Conservation (phyloP, 2,329 filamentous ascomycete species). For the Pseudogymnoascus destructans region DNA sequence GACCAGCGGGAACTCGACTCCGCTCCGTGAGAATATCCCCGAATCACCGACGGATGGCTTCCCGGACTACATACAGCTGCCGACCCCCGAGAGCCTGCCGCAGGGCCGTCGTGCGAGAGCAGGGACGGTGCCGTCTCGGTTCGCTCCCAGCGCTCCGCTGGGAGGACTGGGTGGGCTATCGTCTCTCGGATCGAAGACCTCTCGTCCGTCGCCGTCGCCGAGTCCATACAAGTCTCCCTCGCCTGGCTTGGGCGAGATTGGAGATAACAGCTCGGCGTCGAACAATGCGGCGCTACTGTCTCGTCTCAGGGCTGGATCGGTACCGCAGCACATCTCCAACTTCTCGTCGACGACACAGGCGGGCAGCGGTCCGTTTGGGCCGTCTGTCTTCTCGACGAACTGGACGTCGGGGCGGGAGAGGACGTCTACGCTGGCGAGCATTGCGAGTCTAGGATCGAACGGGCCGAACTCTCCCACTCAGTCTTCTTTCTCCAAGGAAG, state of each 20-base stretch:
- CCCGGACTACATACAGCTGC: slow-evolving; percentile 69
- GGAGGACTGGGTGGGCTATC: slow-evolving; percentile 37
- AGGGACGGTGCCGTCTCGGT: slow-evolving; percentile 89
- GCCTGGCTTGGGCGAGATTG: slow-evolving; percentile 37
- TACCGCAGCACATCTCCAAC: slow-evolving; percentile 68
- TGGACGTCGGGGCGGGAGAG: slow-evolving; percentile 75
- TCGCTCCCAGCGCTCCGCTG: slow-evolving; percentile 61
- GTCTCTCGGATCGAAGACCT: slow-evolving; percentile 58
- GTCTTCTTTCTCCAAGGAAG: slow-evolving; percentile 76
- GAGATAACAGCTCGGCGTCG: slow-evolving; percentile 31
- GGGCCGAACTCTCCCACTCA: slow-evolving; percentile 77
- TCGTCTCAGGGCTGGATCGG: slow-evolving; percentile 78
- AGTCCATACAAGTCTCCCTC: slow-evolving; percentile 69
- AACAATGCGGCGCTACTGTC: slow-evolving; percentile 65
- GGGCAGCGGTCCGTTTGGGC: slow-evolving; percentile 62
- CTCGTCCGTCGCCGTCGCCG: slow-evolving; percentile 72
- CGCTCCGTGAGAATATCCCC: slow-evolving; percentile 90
- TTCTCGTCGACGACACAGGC: slow-evolving; percentile 43
- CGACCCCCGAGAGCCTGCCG: slow-evolving; percentile 51
- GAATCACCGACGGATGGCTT: slow-evolving; percentile 95
- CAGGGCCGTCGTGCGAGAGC: slow-evolving; percentile 72
- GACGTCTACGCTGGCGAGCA: slow-evolving; percentile 69
- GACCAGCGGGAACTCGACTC: slow-evolving; percentile 91
- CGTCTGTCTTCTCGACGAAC: slow-evolving; percentile 74
- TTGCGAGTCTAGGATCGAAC: slow-evolving; percentile 81